Base-by-base conservation (phyloP, 805 yeast species). In the Saturnispora sekii region DNA sequence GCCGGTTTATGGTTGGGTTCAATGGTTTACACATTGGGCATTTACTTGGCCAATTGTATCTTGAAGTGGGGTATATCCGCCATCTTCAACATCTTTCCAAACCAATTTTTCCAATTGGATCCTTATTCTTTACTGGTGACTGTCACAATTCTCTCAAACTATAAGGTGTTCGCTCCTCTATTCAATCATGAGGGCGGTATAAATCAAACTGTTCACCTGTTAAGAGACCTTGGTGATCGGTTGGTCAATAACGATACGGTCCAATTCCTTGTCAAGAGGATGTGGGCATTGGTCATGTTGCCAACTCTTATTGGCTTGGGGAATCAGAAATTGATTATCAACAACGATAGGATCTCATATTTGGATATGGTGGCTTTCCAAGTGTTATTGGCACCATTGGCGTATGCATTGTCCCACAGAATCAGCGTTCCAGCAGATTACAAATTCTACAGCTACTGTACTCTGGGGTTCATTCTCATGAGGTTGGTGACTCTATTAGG, bases 1-100 rank as follows among this genome's bases (percentile, higher is more conserved):
- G 53, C 57, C 1, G 58, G 65, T 50, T 55, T 74, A 5, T 74
- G 77, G 76, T 46, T 67, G 1, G 70, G 68, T 51, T 69, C 80
- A 0, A 57, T 71, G n/a, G 12, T 59, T 1, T 36, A 67, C 21
- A 56, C 64, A 6, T 44, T 53, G 11, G 57, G 55, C 10, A 47
- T 58, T 4, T 52, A 54, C 9, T 10, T 55, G 0, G 16, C 43
- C 2, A 52, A 62, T 1, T 49, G 57, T 18, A 7, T 50, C 1
- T 4, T 63, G n/a, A 56, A 51, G 44, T 35, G 35, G n/a, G 15
- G 38, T n/a, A 8, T 45, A 4, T 38, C 35, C 12, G 11, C 43
- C 6, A 11, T 38, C n/a, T 12, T 37, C 7, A n/a, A 2, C n/a
- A 7, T 10, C 7, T 37, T 37, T 11, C 48, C 50, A 30, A 39